phyloP scores from a whole-genome alignment of 2,329 filamentous ascomycete genomes.

The Didymosphaeria variabile region DNA sequence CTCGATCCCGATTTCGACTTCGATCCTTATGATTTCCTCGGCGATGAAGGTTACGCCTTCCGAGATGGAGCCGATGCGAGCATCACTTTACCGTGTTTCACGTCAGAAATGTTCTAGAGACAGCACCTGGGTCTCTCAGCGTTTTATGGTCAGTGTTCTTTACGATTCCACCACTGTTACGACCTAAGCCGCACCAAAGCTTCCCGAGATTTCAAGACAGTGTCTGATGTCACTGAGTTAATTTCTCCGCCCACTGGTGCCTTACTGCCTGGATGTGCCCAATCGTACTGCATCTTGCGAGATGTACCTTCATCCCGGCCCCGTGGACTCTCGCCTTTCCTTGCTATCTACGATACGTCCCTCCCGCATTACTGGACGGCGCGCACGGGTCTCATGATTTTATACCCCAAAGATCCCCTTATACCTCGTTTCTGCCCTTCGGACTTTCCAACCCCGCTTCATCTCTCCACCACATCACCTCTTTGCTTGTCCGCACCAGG shows the following conservation, averaged over 20 bases:
- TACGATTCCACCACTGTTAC: background rate
- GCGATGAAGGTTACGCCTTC: background rate
- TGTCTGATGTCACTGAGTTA: too few species aligned
- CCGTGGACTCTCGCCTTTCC: background rate
- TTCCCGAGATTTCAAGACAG: too few species aligned
- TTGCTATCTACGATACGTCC: background rate
- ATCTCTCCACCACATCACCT: background rate
- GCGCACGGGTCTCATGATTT: background rate
- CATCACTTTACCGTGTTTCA: background rate
- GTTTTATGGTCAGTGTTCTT: background rate
- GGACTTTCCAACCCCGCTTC: background rate
- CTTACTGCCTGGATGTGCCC: background rate
- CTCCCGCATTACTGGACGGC: background rate
- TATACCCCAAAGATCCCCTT: background rate
- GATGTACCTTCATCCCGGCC: background rate
- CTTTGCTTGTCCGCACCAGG: background rate
- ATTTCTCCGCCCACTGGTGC: background rate
- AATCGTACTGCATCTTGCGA: background rate
- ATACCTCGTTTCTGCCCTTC: background rate
- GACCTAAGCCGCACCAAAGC: too few species aligned
- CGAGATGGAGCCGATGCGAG: slow-evolving; percentile 6
- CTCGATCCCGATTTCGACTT: background rate
- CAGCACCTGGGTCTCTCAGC: background rate
- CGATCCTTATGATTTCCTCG: background rate
- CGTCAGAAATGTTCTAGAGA: background rate